A percentile compares a stretch with the other conserved stretches of the same genome.
phyloP scores from a whole-genome alignment of 768 basidiomycete species.

The Phlebiopsis flavidoalba region DNA sequence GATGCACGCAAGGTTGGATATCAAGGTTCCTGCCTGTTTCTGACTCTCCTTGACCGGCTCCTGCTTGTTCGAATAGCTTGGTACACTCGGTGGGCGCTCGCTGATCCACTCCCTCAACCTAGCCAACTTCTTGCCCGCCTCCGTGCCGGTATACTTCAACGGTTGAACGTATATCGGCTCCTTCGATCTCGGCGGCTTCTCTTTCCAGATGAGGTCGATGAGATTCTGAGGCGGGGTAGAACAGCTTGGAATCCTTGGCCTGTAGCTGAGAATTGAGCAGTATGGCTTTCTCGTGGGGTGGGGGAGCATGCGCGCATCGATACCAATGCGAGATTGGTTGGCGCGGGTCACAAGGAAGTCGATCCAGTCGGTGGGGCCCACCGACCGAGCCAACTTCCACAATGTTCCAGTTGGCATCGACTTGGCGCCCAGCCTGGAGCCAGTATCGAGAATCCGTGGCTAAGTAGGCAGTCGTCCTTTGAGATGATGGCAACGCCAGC shows the following conservation, averaged over 20 bases:
- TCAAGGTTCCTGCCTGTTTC: conserved; percentile 60
- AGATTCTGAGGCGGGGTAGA: conserved; percentile 80
- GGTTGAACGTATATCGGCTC: conserved; percentile 64
- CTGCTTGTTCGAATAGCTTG: conserved; percentile 50
- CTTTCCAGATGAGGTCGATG: conserved; percentile 76
- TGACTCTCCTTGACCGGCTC: conserved; percentile 53
- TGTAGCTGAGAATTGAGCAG: conserved; percentile 53
- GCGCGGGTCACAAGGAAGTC: conserved; percentile 52
- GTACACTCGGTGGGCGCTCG: conserved; percentile 50
- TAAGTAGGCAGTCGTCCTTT: conserved; percentile 60
- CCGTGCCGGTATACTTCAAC: conserved; percentile 64
- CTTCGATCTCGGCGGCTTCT: conserved; percentile 65
- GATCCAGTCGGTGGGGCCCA: conserved; percentile 67
- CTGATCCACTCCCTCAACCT: conserved; percentile 68
- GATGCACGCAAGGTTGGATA: conserved; percentile 66
- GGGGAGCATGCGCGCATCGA: conserved; percentile 82
- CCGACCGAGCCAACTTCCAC: conserved; percentile 49
- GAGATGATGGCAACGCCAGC: conserved; percentile 72
- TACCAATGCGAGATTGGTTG: conserved; percentile 50
- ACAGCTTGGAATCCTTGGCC: conserved; percentile 54
- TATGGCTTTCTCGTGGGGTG: conserved; percentile 66
- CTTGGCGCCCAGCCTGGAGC: conserved; percentile 65
- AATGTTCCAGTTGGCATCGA: conserved; percentile 72
- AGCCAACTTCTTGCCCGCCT: conserved; percentile 65
- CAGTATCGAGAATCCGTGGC: conserved; percentile 82